Evolutionary conservation across 345 rosid species (phyloP).

Genomic region (Sonneratia caseolaris): DNA sequence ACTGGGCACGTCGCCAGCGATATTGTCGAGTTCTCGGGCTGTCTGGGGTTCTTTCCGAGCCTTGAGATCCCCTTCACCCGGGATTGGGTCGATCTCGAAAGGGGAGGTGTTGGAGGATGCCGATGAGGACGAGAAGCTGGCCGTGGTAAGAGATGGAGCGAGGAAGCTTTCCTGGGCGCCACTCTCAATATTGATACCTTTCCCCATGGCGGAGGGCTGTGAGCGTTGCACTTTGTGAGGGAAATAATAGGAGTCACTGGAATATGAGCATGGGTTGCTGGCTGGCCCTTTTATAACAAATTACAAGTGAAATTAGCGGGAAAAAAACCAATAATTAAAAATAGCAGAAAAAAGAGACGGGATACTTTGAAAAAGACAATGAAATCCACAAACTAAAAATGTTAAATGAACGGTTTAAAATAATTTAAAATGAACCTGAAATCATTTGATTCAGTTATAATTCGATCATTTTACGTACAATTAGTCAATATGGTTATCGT

Average conservation of each 20-base stretch:
- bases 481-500: too few species aligned
- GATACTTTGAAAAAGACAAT: neutral
- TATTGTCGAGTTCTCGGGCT: neutral
- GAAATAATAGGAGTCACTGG: conserved; percentile 7
- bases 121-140: conserved; percentile 1
- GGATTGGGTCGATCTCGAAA: conserved; percentile 34
- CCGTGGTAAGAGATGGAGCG: conserved; percentile 3
- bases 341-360: neutral
- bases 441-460: too few species aligned
- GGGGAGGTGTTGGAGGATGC: conserved; percentile 13
- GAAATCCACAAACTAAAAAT: too few species aligned
- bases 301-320: neutral
- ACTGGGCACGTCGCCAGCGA: neutral
- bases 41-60: neutral
- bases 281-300: conserved; percentile 20
- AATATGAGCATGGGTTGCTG: conserved; percentile 2
- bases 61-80: neutral
- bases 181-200: conserved; percentile 35
- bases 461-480: too few species aligned
- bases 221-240: neutral
- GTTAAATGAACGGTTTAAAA: too few species aligned
- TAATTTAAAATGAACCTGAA: too few species aligned
- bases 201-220: conserved; percentile 20
- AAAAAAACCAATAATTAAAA: neutral
- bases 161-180: conserved; percentile 11